Evolutionary conservation across 177 flowering plant species (phyloP), one percentile per base, ranked within the genome.

Genomic region (Vitis hybrid): DNA sequence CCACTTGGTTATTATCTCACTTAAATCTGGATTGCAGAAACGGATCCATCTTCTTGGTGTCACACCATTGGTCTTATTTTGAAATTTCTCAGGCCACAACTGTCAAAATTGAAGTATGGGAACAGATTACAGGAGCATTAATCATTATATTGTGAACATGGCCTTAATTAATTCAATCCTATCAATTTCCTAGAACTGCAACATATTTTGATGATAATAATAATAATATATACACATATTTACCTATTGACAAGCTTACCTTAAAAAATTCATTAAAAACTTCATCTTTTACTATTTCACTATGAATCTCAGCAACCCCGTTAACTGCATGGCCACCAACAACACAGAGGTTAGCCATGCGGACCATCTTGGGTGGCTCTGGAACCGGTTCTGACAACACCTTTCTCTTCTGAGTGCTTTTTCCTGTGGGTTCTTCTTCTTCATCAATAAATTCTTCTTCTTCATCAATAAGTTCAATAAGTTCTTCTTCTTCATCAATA

Each of bases 231-330:
- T 22, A 51, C 47, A 6, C 50, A 52, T 18, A 56, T 55, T 33
- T 47, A 54, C 61, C 17, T 56, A 38, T 28, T 28, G 47, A 54
- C 38, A 49, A 2, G 18, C 52, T 71, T 85, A 92, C 97, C 95
- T 85, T 73, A 76, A 78, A 91, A 72, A 90, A 95, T 18, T 88
- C 86, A 77, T 91, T 91, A 69, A 95, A 95, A 4, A 95, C 98
- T 74, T 95, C 97, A 20, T 89, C 80, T 76, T 92, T 91, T 14
- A 95, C 97, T 62, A 95, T 95, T 71, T 92, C 94, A 76, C 97
- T 95, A 62, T 95, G 98, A 76, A 95, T 95, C 79, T 83, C 97
- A 68, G 98, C 98, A 76, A 95, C 98, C 44, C 98, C 98, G 83
- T 95, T 95, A 8, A 95, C 97, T 28, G 98, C 88, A 85, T 90